Percentiles rank a stretch among this genome's conserved stretches.
Conservation (phyloP, 805 yeast species). For the Candida namnaoensis region DNA sequence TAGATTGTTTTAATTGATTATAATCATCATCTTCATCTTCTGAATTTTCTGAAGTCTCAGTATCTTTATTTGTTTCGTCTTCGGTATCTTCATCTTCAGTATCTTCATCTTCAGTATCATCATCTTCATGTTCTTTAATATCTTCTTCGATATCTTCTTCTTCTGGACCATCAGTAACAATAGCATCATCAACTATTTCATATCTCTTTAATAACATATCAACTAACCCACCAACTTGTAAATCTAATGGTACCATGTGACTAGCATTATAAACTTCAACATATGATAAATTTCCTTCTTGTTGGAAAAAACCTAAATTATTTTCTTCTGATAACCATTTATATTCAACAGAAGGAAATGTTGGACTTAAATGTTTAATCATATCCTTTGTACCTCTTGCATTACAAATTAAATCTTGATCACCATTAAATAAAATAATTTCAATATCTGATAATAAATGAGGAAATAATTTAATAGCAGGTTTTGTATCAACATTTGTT, state of each 20-base stretch:
- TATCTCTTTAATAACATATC: constrained; percentile 31
- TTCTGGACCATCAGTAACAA: constrained; percentile 2
- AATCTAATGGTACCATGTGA: constrained; percentile 92
- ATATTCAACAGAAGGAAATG: constrained; percentile 13
- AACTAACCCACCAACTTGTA: constrained; percentile 59
- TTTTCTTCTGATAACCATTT: constrained; percentile 40
- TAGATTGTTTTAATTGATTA: constrained; percentile 12
- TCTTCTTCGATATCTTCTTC: neutral
- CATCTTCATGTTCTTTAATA: neutral
- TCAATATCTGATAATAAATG: constrained; percentile 46
- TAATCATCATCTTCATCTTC: constrained; percentile 2
- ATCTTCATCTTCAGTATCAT: neutral
- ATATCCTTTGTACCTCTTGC: constrained; percentile 63
- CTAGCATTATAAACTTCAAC: constrained; percentile 68
- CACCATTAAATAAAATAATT: constrained; percentile 76
- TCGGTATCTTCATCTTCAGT: neutral
- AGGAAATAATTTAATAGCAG: constrained; percentile 64
- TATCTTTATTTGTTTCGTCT: neutral
- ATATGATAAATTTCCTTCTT: constrained; percentile 68
- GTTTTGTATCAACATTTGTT: constrained; percentile 41
- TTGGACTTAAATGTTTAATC: constrained; percentile 56
- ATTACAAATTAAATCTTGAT: constrained; percentile 84
- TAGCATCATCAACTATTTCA: constrained; percentile 12
- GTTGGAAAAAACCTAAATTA: constrained; percentile 36
- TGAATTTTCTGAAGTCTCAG: neutral